Evolutionary conservation across 1,284 basidiomycete genomes (phyloP), one percentile per base, ranked within the genome.

Genomic region (Sporisorium exsertum): DNA sequence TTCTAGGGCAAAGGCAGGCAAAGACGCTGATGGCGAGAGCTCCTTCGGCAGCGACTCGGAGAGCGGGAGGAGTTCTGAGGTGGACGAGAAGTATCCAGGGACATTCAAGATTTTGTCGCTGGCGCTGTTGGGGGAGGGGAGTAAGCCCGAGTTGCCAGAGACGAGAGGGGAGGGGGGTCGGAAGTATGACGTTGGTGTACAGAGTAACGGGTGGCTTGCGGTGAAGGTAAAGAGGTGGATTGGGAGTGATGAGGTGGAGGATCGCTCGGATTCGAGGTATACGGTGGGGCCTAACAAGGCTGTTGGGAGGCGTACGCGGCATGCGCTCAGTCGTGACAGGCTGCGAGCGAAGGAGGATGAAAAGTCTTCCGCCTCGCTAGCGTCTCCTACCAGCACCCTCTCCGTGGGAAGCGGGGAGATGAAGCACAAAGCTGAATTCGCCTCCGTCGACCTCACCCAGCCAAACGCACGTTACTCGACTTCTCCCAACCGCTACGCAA

Each of bases 161-260:
- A 72, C 64, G 2, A 29, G 77, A 10, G 55, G 54, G 2, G 60
- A 58, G 29, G 58, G 63, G 0, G 69, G 61, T 3, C 58, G 65
- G 32, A 72, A 69, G 52, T 77, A 76, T 22, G 73, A 76, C 18
- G 52, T 40, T 16, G 54, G 43, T 0, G 60, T 76, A 1, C 62
- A 78, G 47, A 62, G 59, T 40, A 78, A 68, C 46, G 53, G 52
- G 12, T 71, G 73, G 68, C 42, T 75, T 12, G 59, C 58, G 27
- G 61, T 64, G 43, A 62, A 65, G 42, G 15, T 76, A 4, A 58
- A 62, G n/a, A 40, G 72, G 3, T 70, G 63, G 63, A 54, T 74
- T 18, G 72, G 66, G 6, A 43, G 24, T 29, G 58, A 65, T 22
- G 65, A 63, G n/a, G n/a, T n/a, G n/a, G 37, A 27, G 10, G 55